Evolutionary conservation across 495 filamentous ascomycete species (phyloP).

Genomic region (Endocarpon pusillum): DNA sequence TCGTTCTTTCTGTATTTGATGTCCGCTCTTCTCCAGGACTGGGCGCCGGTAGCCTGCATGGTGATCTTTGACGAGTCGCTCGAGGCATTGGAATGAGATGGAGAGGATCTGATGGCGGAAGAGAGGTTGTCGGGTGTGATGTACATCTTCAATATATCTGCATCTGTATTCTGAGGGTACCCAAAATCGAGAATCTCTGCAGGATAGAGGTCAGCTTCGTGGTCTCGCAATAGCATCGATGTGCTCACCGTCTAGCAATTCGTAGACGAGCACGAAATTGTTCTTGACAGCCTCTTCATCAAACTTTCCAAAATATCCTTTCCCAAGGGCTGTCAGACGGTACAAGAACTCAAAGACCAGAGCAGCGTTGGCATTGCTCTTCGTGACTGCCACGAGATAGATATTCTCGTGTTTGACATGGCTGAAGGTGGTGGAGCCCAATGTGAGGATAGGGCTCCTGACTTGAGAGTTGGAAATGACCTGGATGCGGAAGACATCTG

Average conservation of each 20-base stretch:
- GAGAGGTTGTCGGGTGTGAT: conserved; percentile 99
- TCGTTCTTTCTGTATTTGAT: conserved; percentile 99
- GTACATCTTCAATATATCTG: conserved; percentile 99
- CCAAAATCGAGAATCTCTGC: conserved; percentile 97
- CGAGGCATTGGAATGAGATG: conserved; percentile 12
- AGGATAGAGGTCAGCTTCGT: background rate
- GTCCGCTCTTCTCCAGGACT: conserved; percentile 92
- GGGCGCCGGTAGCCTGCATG: conserved; percentile 94
- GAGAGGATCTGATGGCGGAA: conserved; percentile 62
- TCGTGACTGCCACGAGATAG: conserved; percentile 92
- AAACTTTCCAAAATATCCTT: conserved; percentile 95
- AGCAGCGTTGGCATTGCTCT: conserved; percentile 98
- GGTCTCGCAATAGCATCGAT: background rate
- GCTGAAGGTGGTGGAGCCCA: conserved; percentile 95
- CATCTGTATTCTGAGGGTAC: conserved; percentile 98
- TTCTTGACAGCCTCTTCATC: conserved; percentile 99
- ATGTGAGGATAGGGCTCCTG: conserved; percentile 89
- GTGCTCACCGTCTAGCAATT: conserved; percentile 74
- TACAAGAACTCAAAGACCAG: conserved; percentile 98
- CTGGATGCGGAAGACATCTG: conserved; percentile 98
- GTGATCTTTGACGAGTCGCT: conserved; percentile 94
- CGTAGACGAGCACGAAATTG: conserved; percentile 97
- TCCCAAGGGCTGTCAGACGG: conserved; percentile 74
- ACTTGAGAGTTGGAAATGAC: conserved; percentile 98
- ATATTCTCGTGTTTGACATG: conserved; percentile 99